These are phyloP conservation scores for Xylaria grammica DNA, from an alignment of 495 filamentous ascomycete genomes.

Conservation along the genomic window DNA sequence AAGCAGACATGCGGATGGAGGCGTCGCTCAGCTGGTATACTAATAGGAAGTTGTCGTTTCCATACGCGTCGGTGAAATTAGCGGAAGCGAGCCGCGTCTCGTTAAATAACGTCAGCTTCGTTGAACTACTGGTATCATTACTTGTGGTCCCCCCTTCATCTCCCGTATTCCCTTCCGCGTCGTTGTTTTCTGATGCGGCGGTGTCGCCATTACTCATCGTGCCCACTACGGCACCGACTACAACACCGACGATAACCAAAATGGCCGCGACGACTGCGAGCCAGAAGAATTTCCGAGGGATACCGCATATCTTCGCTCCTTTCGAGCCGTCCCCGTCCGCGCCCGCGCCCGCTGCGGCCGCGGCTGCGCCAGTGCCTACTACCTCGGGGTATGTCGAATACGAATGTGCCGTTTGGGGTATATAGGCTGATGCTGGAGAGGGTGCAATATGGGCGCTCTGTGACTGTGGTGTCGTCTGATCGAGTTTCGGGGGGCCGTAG, in stretches of 20 bases:
- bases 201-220: slow-evolving; percentile 5
- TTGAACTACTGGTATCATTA: neutral
- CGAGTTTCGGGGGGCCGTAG: slow-evolving; percentile 10
- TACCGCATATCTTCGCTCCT: slow-evolving; percentile 30
- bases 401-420: neutral
- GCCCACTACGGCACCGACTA: slow-evolving; percentile 32
- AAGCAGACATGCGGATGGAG: slow-evolving; percentile 33
- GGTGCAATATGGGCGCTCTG: neutral
- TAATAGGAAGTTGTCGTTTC: slow-evolving; percentile 32
- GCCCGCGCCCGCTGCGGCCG: slow-evolving; percentile 10
- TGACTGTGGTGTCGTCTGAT: neutral
- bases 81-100: slow-evolving; percentile 33
- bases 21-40: slow-evolving; percentile 37
- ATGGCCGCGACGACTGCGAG: slow-evolving; percentile 21
- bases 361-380: neutral
- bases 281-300: slow-evolving; percentile 32
- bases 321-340: neutral
- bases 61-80: slow-evolving; percentile 35
- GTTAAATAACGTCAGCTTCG: slow-evolving; percentile 19
- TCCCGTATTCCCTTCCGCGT: neutral
- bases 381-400: slow-evolving; percentile 26
- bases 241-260: slow-evolving; percentile 27
- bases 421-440: slow-evolving; percentile 13
- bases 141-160: neutral
- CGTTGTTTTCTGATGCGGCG: slow-evolving; percentile 10